A percentile compares a stretch with the other conserved stretches of the same genome.
These are phyloP conservation scores for Candida dajiaensis DNA, from an alignment of 805 yeast species.

Conservation along the genomic window DNA sequence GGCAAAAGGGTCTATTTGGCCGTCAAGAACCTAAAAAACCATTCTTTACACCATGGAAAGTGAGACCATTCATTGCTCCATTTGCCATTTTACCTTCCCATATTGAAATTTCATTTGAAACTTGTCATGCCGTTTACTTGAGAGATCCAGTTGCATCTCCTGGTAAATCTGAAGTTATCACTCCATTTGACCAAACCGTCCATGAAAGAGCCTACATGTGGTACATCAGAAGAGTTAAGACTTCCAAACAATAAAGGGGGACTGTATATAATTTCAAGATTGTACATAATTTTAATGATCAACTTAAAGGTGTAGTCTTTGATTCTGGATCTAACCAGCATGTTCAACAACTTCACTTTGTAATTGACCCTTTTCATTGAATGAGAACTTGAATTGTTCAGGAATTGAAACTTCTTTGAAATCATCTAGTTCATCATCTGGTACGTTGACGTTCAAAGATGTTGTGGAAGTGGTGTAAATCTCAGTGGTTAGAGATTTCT, in stretches of 20 bases:
- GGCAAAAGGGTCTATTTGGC: conserved; percentile 80
- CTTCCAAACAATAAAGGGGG: conserved; percentile 11
- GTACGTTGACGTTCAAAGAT: conserved; percentile 78
- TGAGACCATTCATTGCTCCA: conserved; percentile 89
- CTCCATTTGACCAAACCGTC: conserved; percentile 76
- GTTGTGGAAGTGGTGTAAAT: conserved; percentile 82
- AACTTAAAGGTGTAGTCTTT: neutral
- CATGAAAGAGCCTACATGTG: conserved; percentile 95
- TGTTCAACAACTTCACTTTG: conserved; percentile 75
- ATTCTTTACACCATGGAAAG: conserved; percentile 95
- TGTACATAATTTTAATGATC: neutral
- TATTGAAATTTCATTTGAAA: conserved; percentile 80
- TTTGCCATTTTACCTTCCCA: conserved; percentile 91
- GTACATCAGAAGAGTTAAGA: conserved; percentile 69
- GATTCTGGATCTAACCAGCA: conserved; percentile 58
- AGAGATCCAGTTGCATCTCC: conserved; percentile 98
- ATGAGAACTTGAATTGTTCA: conserved; percentile 81
- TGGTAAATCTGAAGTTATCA: conserved; percentile 90
- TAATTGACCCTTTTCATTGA: conserved; percentile 52
- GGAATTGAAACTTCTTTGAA: conserved; percentile 79
- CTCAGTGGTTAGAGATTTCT: conserved; percentile 67
- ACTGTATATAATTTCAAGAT: neutral
- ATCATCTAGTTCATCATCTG: conserved; percentile 65
- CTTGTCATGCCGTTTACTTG: conserved; percentile 94
- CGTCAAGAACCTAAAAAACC: conserved; percentile 70